Evolutionary conservation across 768 basidiomycete species (phyloP).

Genomic region (Pulveroboletus ravenelii): DNA sequence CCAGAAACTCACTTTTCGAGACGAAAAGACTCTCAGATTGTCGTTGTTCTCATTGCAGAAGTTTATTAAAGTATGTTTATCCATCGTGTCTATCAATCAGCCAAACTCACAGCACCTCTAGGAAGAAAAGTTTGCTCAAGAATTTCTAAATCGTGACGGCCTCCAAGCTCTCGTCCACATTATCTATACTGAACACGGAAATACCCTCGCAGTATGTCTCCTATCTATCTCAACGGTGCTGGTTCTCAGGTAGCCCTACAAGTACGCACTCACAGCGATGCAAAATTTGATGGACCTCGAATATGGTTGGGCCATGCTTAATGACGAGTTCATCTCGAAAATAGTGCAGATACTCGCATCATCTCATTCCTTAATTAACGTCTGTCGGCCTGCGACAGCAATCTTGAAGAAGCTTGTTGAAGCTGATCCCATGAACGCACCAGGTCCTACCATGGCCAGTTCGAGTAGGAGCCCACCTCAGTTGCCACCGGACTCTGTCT

Average conservation of each 20-base stretch:
- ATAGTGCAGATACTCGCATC: slow-evolving; percentile 78
- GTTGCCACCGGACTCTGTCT: slow-evolving; percentile 65
- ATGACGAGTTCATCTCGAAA: slow-evolving; percentile 66
- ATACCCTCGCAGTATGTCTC: slow-evolving; percentile 71
- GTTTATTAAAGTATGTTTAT: slow-evolving; percentile 58
- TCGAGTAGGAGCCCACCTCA: slow-evolving; percentile 54
- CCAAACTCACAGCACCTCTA: slow-evolving; percentile 24
- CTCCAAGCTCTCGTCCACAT: slow-evolving; percentile 65
- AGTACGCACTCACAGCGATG: slow-evolving; percentile 85
- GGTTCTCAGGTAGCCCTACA: slow-evolving; percentile 10
- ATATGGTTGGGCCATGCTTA: slow-evolving; percentile 75
- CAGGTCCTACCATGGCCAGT: slow-evolving; percentile 53
- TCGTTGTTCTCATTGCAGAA: slow-evolving; percentile 77
- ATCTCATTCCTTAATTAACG: slow-evolving; percentile 74
- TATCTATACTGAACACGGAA: slow-evolving; percentile 65
- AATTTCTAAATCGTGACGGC: slow-evolving; percentile 73
- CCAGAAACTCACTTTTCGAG: slow-evolving; percentile 58
- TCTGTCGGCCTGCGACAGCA: slow-evolving; percentile 85
- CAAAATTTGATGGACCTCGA: slow-evolving; percentile 86
- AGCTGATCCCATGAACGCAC: slow-evolving; percentile 68
- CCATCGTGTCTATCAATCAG: not conserved
- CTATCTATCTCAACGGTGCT: not conserved
- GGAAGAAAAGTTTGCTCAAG: slow-evolving; percentile 81
- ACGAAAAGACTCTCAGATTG: slow-evolving; percentile 57
- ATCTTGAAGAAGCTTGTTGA: slow-evolving; percentile 88